These are phyloP conservation scores for Tulasnella sp. DNA, from an alignment of 768 basidiomycete genomes.

Conservation along the genomic window DNA sequence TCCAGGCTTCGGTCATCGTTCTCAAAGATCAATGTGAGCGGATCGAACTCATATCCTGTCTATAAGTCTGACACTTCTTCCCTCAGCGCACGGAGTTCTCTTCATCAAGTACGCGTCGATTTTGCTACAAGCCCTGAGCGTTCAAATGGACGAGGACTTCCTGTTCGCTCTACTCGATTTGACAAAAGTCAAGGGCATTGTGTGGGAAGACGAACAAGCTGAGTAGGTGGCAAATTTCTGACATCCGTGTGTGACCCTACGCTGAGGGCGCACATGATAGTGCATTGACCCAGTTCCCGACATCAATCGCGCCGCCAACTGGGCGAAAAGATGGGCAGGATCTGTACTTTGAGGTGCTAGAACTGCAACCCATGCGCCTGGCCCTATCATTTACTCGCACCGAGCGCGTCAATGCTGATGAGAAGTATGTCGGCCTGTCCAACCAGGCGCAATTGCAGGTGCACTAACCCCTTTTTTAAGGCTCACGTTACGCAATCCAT, in stretches of 20 bases:
- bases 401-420: constrained; percentile 83
- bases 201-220: constrained; percentile 68
- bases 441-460: not conserved
- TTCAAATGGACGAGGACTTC: constrained; percentile 96
- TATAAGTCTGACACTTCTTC: constrained; percentile 7
- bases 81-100: constrained; percentile 87
- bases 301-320: constrained; percentile 60
- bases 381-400: constrained; percentile 96
- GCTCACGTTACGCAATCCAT: constrained; percentile 56
- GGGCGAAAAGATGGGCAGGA: constrained; percentile 57
- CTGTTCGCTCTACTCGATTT: constrained; percentile 87
- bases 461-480: constrained; percentile 16
- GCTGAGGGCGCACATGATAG: constrained; percentile 30
- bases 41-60: not conserved
- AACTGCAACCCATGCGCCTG: constrained; percentile 87
- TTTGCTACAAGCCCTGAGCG: constrained; percentile 83
- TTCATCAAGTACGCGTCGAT: constrained; percentile 97
- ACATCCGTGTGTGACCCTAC: not conserved
- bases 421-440: constrained; percentile 51
- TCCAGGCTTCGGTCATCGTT: constrained; percentile 80
- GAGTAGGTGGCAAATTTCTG: constrained; percentile 44
- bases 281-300: constrained; percentile 58
- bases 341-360: constrained; percentile 90
- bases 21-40: constrained; percentile 82
- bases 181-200: constrained; percentile 79